phyloP scores from a whole-genome alignment of 306 rosid species.

The Prinsepia uniflora region DNA sequence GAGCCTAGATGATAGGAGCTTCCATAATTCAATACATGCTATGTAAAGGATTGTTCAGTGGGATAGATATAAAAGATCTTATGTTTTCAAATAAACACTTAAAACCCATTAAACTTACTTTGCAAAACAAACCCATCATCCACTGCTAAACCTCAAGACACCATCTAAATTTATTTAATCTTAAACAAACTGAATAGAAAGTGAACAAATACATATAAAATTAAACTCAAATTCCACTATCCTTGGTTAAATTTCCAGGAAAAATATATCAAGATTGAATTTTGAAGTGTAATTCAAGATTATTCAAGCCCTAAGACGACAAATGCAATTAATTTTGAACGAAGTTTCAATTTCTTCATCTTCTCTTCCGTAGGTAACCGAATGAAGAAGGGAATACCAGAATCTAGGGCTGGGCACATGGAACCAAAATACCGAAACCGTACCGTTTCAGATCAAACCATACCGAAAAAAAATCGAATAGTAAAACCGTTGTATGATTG shows the following conservation, averaged over 20 bases:
- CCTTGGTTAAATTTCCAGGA: background rate
- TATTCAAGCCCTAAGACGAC: no score
- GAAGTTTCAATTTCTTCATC: background rate
- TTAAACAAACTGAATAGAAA: background rate
- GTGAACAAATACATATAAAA: background rate
- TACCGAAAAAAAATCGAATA: no score
- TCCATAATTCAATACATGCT: background rate
- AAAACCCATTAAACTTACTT: background rate
- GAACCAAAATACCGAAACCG: no score
- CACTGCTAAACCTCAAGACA: background rate
- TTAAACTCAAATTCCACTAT: background rate
- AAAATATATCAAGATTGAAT: background rate
- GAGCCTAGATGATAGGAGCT: background rate
- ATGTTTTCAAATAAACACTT: background rate
- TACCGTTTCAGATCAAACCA: no score
- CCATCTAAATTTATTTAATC: background rate
- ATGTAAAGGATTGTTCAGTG: background rate
- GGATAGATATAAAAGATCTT: background rate
- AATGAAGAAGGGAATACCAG: no score
- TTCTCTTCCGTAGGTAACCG: no score
- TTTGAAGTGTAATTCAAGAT: no score
- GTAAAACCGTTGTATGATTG: no score
- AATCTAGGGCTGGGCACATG: no score
- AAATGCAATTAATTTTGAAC: background rate
- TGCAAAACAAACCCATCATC: no score